Evolutionary conservation across 306 rosid species (phyloP).

Genomic region (Rosa multiflora): DNA sequence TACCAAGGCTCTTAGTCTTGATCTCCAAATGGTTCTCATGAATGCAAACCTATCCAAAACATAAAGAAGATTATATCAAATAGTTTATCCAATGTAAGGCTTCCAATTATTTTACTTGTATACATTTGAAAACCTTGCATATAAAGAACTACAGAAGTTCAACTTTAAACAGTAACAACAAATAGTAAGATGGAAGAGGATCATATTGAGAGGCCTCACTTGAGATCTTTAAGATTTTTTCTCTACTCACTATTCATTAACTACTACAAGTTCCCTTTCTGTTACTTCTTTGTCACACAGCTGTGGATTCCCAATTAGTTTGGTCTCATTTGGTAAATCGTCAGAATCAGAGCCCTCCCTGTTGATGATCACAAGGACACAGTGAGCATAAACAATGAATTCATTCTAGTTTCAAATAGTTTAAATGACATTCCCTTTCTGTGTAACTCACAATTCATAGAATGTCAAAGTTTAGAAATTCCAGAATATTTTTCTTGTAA

Average conservation of each 20-base stretch:
- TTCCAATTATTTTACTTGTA: slow-evolving; percentile 17
- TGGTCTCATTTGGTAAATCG: slow-evolving; percentile 33
- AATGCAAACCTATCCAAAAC: slow-evolving; percentile 22
- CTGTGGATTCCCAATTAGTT: slow-evolving; percentile 30
- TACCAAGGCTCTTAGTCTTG: slow-evolving; percentile 38
- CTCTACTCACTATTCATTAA: slow-evolving; percentile 12
- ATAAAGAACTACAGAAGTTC: background rate
- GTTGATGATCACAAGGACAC: slow-evolving; percentile 35
- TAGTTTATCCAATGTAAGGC: slow-evolving; percentile 8
- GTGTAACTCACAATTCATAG: slow-evolving; percentile 7
- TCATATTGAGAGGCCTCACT: slow-evolving; percentile 37
- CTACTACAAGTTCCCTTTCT: slow-evolving; percentile 35
- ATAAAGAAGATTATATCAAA: slow-evolving; percentile 12
- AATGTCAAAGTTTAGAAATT: slow-evolving; percentile 15
- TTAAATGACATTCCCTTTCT: slow-evolving; percentile 8
- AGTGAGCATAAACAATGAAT: background rate
- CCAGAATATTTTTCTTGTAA: background rate
- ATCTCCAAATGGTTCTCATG: slow-evolving; percentile 40
- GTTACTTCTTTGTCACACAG: slow-evolving; percentile 39
- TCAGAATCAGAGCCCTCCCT: slow-evolving; percentile 48
- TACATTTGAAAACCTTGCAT: slow-evolving; percentile 2
- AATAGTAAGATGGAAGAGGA: slow-evolving; percentile 19
- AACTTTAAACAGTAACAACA: slow-evolving; percentile 6
- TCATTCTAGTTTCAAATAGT: slow-evolving; percentile 11
- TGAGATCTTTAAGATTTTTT: slow-evolving; percentile 30